A percentile compares a stretch with the other conserved stretches of the same genome.
Conservation (phyloP, 1,139 yeast genomes). For the Zygosaccharomyces pseudobailii region DNA sequence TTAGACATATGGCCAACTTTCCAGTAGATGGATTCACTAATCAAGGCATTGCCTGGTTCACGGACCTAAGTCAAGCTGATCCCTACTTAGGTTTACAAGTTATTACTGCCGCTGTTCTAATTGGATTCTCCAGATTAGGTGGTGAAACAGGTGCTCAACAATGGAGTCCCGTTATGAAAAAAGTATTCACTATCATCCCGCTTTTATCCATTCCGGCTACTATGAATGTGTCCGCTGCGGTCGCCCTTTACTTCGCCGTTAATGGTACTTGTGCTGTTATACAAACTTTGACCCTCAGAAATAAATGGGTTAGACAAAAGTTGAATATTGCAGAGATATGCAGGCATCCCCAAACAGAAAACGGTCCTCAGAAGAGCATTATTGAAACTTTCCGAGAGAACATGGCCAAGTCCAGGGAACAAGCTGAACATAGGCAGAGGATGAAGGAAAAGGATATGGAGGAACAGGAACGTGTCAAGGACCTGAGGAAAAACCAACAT, state of each 20-base stretch:
- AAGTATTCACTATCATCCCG: constrained; percentile 69
- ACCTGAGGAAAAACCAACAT: constrained; percentile 32
- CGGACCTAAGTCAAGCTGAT: constrained; percentile 74
- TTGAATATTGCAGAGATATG: constrained; percentile 66
- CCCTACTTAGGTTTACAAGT: constrained; percentile 87
- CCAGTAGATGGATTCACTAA: constrained; percentile 79
- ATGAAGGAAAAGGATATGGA: constrained; percentile 35
- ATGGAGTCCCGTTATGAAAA: constrained; percentile 67
- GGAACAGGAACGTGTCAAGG: constrained; percentile 30
- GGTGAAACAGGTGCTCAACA: constrained; percentile 87
- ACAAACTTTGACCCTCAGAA: constrained; percentile 66
- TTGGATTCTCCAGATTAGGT: constrained; percentile 73
- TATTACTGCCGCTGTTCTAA: constrained; percentile 74
- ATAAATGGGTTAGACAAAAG: constrained; percentile 50
- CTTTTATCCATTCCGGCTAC: constrained; percentile 80
- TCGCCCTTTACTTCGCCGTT: constrained; percentile 77
- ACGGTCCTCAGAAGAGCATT: constrained; percentile 38
- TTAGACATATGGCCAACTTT: constrained; percentile 75
- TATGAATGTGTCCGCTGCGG: constrained; percentile 78
- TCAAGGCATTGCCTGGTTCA: constrained; percentile 83
- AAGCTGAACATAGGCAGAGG: constrained; percentile 41
- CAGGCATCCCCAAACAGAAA: constrained; percentile 42
- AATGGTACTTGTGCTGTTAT: constrained; percentile 70
- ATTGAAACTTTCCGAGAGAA: constrained; percentile 55
- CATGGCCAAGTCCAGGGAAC: constrained; percentile 54